Evolutionary conservation across 2,329 filamentous ascomycete genomes (phyloP).

Genomic region (Penicillium rolfsii): DNA sequence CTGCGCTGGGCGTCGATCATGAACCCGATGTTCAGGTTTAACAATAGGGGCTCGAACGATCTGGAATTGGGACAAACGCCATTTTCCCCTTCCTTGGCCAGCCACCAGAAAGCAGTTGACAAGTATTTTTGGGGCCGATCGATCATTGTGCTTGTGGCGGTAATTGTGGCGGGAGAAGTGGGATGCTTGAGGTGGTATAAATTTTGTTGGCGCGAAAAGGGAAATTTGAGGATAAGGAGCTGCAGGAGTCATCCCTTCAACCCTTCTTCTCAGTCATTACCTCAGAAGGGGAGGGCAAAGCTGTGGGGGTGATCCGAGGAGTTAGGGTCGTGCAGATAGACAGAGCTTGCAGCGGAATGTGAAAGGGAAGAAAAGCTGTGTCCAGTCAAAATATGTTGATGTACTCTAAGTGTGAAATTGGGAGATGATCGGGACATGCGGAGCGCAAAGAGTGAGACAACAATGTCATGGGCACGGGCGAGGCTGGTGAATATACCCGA

Average conservation of each 20-base stretch:
- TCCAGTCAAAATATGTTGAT: conserved; percentile 11
- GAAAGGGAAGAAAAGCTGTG: conserved; percentile 13
- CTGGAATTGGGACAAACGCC: conserved; percentile 13
- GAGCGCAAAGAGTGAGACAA: neutral
- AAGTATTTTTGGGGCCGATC: neutral
- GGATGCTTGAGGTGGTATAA: neutral
- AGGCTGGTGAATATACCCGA: conserved; percentile 3
- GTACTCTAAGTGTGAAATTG: neutral
- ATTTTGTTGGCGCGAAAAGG: neutral
- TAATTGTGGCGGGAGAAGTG: neutral
- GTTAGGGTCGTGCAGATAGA: conserved; percentile 9
- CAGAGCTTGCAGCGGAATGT: conserved; percentile 4
- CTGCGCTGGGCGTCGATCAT: conserved; percentile 25
- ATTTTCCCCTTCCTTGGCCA: neutral
- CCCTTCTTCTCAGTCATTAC: neutral
- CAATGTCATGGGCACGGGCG: neutral
- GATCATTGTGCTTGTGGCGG: conserved; percentile 14
- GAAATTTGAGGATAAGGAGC: neutral
- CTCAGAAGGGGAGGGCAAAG: neutral
- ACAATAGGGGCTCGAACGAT: conserved; percentile 11
- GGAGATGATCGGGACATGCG: conserved; percentile 3
- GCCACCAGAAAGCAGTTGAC: neutral
- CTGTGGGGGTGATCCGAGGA: neutral
- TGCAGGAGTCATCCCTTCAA: neutral
- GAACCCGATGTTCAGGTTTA: conserved; percentile 9